Percentiles rank a stretch among this genome's conserved stretches.
phyloP scores from a whole-genome alignment of 305 asterid genomes.

The Rubia balearica region DNA sequence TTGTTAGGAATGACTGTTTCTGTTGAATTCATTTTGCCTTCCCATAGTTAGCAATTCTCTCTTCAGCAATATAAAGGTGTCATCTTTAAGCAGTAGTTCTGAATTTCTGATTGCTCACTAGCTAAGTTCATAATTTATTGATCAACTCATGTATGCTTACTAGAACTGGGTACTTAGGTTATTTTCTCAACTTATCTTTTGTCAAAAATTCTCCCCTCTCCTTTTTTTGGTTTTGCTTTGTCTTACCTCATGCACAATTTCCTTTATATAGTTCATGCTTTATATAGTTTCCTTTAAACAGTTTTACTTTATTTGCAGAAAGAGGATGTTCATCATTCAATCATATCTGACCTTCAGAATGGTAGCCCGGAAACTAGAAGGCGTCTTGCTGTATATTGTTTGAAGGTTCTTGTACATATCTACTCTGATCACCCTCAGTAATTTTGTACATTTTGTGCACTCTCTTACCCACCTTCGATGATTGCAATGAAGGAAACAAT shows the following conservation, averaged over 20 bases:
- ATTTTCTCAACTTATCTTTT: neutral
- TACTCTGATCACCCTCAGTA: neutral
- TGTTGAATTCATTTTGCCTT: slow-evolving; percentile 4
- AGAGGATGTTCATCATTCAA: slow-evolving; percentile 99
- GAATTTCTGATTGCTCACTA: neutral
- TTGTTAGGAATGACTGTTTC: neutral
- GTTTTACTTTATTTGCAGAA: slow-evolving; percentile 49
- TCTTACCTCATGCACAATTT: neutral
- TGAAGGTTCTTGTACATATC: slow-evolving; percentile 52
- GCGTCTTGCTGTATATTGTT: slow-evolving; percentile 93
- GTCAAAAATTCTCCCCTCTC: neutral
- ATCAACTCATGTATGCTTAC: neutral
- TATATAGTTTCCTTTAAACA: neutral
- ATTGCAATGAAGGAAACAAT: neutral
- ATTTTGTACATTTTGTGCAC: neutral
- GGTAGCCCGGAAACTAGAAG: slow-evolving; percentile 94
- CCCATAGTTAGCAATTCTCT: neutral
- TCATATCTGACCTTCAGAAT: slow-evolving; percentile 97
- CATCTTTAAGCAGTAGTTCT: neutral
- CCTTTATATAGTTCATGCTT: slow-evolving; percentile 2
- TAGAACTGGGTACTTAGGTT: neutral
- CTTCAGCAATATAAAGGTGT: neutral
- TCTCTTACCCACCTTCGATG: neutral
- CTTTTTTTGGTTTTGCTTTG: neutral
- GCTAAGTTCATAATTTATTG: neutral